phyloP scores from a whole-genome alignment of 805 yeast species.

The Candida verbasci region DNA sequence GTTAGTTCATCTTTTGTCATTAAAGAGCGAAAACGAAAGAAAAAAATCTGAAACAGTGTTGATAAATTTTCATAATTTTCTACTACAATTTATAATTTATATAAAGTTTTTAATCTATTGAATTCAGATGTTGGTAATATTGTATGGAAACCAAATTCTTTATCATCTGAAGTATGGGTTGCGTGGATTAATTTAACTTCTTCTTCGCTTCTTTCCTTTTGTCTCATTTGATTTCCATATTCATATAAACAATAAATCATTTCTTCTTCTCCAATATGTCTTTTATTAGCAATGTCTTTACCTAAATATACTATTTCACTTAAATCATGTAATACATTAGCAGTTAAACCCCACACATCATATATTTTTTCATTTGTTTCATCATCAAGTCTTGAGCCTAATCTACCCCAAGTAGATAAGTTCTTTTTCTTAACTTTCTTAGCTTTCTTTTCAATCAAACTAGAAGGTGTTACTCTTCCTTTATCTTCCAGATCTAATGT shows the following conservation, averaged over 20 bases:
- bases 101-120: constrained; percentile 36
- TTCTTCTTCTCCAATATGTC: constrained; percentile 59
- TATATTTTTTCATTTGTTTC: constrained; percentile 46
- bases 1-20: constrained; percentile 12
- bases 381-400: constrained; percentile 35
- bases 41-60: too few relatives aligned
- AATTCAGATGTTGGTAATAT: constrained; percentile 43
- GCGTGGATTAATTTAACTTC: constrained; percentile 48
- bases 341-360: constrained; percentile 82
- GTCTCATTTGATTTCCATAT: constrained; percentile 50
- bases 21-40: not conserved
- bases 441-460: not conserved
- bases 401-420: constrained; percentile 32
- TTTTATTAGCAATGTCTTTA: constrained; percentile 2
- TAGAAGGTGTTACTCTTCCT: constrained; percentile 5
- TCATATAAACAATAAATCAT: constrained; percentile 54
- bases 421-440: constrained; percentile 11
- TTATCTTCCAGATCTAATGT: constrained; percentile 12
- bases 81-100: constrained; percentile 18
- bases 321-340: constrained; percentile 70
- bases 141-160: constrained; percentile 37
- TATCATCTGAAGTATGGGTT: constrained; percentile 21
- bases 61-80: too few relatives aligned
- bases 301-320: constrained; percentile 47
- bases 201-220: constrained; percentile 44